These are phyloP conservation scores for Hyaloperonospora brassicae DNA, from an alignment of 352 stramenopile genomes.

Conservation along the genomic window DNA sequence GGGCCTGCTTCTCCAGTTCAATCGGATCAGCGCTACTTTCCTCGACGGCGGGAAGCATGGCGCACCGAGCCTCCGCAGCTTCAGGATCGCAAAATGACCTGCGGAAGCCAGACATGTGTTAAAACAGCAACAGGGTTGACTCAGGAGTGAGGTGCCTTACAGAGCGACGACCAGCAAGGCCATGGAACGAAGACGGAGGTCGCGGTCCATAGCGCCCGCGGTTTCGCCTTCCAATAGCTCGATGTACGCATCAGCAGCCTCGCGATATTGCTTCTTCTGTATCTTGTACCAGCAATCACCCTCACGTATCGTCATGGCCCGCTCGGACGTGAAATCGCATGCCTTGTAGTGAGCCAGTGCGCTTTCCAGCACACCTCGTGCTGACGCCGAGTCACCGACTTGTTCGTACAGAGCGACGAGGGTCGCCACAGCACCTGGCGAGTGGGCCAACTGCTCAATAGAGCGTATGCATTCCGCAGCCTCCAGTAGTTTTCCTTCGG, in stretches of 20 bases:
- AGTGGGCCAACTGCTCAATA: conserved; percentile 55
- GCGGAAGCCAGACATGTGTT: conserved; percentile 3
- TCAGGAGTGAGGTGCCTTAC: conserved; percentile 26
- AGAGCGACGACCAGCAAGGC: conserved; percentile 67
- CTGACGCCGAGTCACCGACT: conserved; percentile 39
- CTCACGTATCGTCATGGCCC: conserved; percentile 67
- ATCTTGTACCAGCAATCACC: conserved; percentile 76
- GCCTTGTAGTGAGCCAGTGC: conserved; percentile 48
- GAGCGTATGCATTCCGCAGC: conserved; percentile 53
- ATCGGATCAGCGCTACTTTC: conserved; percentile 50
- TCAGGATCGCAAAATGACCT: conserved; percentile 73
- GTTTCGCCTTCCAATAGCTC: conserved; percentile 62
- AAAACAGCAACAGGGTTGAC: conserved; percentile 7
- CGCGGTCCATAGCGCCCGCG: conserved; percentile 47
- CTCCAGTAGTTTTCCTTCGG: conserved; percentile 39
- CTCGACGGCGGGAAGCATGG: conserved; percentile 48
- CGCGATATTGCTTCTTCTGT: conserved; percentile 65
- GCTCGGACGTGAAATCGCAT: conserved; percentile 43
- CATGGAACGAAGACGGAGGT: conserved; percentile 66
- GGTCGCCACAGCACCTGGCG: conserved; percentile 70
- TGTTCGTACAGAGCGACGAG: conserved; percentile 70
- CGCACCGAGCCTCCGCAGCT: conserved; percentile 50
- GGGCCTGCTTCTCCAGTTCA: conserved; percentile 56
- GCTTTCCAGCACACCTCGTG: conserved; percentile 41
- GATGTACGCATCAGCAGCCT: conserved; percentile 53